Conservation (phyloP, 169 alveolate genomes). For the Plasmodium vinckei region DNA sequence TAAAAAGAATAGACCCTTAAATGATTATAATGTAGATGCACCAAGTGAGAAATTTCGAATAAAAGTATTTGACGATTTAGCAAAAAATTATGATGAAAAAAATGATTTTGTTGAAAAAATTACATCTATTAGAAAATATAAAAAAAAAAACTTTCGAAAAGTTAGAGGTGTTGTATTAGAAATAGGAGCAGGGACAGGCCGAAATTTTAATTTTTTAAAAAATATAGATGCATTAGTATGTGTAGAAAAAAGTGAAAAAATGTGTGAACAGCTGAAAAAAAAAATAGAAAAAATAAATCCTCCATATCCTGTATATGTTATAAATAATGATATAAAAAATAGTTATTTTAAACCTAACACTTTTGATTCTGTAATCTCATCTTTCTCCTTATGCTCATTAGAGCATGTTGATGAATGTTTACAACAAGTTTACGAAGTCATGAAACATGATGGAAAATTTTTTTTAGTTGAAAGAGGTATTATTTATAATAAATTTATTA, state of each 20-base stretch:
- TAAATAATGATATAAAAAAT: slow-evolving; percentile 80
- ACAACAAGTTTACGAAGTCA: slow-evolving; percentile 75
- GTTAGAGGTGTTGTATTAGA: slow-evolving; percentile 86
- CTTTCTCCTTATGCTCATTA: slow-evolving; percentile 85
- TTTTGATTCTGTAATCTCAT: slow-evolving; percentile 83
- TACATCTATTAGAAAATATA: slow-evolving; percentile 63
- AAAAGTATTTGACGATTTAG: slow-evolving; percentile 49
- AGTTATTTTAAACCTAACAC: slow-evolving; percentile 78
- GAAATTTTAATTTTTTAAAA: slow-evolving; percentile 77
- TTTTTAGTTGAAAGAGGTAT: slow-evolving; percentile 83
- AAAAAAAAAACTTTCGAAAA: slow-evolving; percentile 74
- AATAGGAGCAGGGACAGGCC: slow-evolving; percentile 85
- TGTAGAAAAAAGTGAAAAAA: slow-evolving; percentile 81
- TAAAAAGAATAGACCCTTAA: slow-evolving; percentile 67
- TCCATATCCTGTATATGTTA: slow-evolving; percentile 82
- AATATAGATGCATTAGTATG: slow-evolving; percentile 81
- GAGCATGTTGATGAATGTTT: slow-evolving; percentile 81
- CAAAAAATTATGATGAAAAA: slow-evolving; percentile 74
- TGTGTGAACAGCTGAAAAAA: slow-evolving; percentile 84
- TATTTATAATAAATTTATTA: slow-evolving; percentile 76
- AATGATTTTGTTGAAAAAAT: slow-evolving; percentile 74
- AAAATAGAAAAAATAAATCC: slow-evolving; percentile 81
- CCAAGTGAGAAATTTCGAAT: slow-evolving; percentile 72
- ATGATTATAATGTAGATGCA: slow-evolving; percentile 22
- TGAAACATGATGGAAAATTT: slow-evolving; percentile 80